phyloP scores from a whole-genome alignment of 2,329 filamentous ascomycete genomes.

The Diaporthe velutina region DNA sequence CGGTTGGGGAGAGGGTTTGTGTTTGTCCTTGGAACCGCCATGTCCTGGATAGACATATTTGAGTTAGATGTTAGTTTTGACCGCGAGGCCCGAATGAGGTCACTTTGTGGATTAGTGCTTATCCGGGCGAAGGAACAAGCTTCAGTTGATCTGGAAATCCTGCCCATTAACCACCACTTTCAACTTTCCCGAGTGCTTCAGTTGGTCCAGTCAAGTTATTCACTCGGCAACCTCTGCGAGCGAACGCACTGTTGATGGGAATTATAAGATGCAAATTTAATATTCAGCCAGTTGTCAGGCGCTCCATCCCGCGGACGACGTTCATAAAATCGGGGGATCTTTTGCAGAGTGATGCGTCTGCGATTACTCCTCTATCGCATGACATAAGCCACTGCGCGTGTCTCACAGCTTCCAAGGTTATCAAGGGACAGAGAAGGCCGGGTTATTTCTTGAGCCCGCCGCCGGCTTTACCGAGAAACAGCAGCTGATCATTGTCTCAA shows the following conservation, averaged over 20 bases:
- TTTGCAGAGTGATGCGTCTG: no score
- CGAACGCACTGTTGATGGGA: background rate
- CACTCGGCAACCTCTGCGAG: background rate
- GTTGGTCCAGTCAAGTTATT: background rate
- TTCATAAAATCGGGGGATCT: background rate
- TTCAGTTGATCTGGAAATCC: background rate
- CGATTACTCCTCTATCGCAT: background rate
- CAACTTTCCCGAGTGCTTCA: background rate
- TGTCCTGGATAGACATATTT: no score
- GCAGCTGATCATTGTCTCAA: constrained; percentile 13
- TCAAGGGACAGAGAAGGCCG: background rate
- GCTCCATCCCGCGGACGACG: background rate
- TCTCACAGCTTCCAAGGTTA: background rate
- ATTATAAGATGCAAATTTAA: background rate
- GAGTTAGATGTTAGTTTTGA: background rate
- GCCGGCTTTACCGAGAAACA: background rate
- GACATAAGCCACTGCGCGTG: no score
- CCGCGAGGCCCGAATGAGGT: background rate
- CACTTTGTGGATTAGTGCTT: background rate
- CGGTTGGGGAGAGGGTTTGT: no score
- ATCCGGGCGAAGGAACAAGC: background rate
- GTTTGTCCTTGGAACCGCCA: no score
- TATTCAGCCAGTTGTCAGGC: background rate
- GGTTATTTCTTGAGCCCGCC: background rate
- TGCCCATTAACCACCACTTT: no score